phyloP scores from a whole-genome alignment of 2,329 filamentous ascomycete species.

The Colletotrichum sp. region DNA sequence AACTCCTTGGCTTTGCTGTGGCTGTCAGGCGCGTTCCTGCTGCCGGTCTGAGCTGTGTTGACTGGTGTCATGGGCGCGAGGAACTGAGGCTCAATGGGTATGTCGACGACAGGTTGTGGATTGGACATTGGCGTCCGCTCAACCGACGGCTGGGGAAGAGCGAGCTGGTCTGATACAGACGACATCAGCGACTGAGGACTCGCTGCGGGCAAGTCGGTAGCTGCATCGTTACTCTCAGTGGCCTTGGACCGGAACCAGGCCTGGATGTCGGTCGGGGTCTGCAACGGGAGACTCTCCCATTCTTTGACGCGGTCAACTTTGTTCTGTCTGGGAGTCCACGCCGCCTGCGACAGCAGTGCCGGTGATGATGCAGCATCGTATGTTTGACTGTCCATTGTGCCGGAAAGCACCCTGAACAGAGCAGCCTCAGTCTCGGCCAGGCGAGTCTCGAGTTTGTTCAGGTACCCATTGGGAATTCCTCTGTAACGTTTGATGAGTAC shows the following conservation, averaged over 20 bases:
- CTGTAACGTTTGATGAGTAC: conserved; percentile 15
- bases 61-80: neutral
- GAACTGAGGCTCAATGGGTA: conserved; percentile 3
- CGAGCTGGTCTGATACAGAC: neutral
- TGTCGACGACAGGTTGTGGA: neutral
- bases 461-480: conserved; percentile 42
- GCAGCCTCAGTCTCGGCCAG: conserved; percentile 36
- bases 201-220: neutral
- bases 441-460: conserved; percentile 41
- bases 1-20: conserved; percentile 9
- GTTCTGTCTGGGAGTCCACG: conserved; percentile 21
- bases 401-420: conserved; percentile 26
- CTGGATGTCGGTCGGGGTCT: conserved; percentile 20
- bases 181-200: neutral
- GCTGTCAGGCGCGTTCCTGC: neutral
- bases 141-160: neutral
- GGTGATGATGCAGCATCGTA: neutral
- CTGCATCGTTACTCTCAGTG: neutral
- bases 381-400: neutral
- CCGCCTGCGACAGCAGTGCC: neutral
- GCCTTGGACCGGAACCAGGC: conserved; percentile 25
- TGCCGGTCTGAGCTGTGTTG: neutral
- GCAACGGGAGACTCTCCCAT: conserved; percentile 31
- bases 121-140: neutral
- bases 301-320: conserved; percentile 33